Evolutionary conservation across 768 basidiomycete genomes (phyloP).

Genomic region (Russula ochroleuca): DNA sequence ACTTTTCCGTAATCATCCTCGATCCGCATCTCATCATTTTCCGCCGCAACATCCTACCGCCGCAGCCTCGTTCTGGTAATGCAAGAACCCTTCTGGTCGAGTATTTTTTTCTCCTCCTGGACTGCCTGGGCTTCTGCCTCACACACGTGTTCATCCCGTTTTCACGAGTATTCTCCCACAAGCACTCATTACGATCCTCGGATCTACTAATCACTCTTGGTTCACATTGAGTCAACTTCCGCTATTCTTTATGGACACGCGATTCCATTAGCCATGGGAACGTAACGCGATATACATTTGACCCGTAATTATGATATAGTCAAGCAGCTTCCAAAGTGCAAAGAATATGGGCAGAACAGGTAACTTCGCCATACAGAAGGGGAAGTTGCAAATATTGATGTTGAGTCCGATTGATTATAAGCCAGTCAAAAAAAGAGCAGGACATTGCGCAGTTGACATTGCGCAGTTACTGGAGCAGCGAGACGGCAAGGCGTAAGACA

Average conservation of each 20-base stretch:
- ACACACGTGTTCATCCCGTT: conserved; percentile 8
- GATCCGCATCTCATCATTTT: conserved; percentile 8
- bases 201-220: conserved; percentile 9
- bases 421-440: neutral
- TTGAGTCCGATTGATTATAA: conserved; percentile 1
- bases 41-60: neutral
- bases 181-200: conserved; percentile 2
- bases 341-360: neutral
- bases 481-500: conserved; percentile 1
- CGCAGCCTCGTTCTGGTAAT: neutral
- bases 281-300: conserved; percentile 10
- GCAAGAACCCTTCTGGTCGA: neutral
- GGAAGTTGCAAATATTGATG: neutral
- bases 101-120: neutral
- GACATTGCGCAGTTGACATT: neutral
- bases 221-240: neutral
- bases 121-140: too few relatives aligned
- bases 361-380: too few relatives aligned
- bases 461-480: neutral
- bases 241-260: conserved; percentile 4
- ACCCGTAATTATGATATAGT: conserved; percentile 10
- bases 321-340: conserved; percentile 12
- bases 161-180: neutral
- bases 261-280: neutral
- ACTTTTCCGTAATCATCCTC: conserved; percentile 13